Base-by-base conservation (phyloP, 805 yeast genomes). In the Candida stauntonica region DNA sequence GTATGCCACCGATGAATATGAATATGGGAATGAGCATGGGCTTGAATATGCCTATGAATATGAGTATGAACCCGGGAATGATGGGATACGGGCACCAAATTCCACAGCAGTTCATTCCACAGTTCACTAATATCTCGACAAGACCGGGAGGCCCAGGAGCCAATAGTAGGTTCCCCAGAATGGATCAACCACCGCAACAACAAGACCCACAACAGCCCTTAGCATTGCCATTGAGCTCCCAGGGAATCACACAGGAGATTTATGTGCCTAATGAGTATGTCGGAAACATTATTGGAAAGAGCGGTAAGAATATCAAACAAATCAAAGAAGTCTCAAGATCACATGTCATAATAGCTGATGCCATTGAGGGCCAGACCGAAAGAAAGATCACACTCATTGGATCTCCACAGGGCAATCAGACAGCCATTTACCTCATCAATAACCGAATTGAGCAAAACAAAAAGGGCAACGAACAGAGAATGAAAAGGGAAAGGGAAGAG, bases 201-300 rank as follows among this genome's bases (percentile, higher is more conserved):
- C 32, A 27, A 28, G 8, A 18, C 17, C 32, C 36, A 26, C 24
- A 24, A 19, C 26, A 31, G 16, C 19, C 26, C 29, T 26, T 4
- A 12, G 7, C 26, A 15, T 16, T 17, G 9, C 18, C 36, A 17
- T 29, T 30, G 18, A 54, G n/a, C n/a, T n/a, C 50, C 26, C 61
- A 52, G 24, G 60, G 74, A 51, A 68, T 73, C 38, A 72, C 77
- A 38, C 86, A 84, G 59, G 89, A 82, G 43, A 68, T 86, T 4
- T 80, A 65, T 48, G 86, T 87, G 31, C 88, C 94, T 17, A 80
- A 81, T 54, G 75, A 76, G 26, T 81, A 73, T 59, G 88, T 87
- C 28, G 96, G 96, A 1, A 75, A 85, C 28, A 80, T 87, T 19
- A 87, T 87, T 43, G 96, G 96, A 1, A 85, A 79, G 60, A 86